Percentiles rank a stretch among this genome's conserved stretches.
Conservation (phyloP, 2,329 filamentous ascomycete genomes). For the Penicillium corylophilum region DNA sequence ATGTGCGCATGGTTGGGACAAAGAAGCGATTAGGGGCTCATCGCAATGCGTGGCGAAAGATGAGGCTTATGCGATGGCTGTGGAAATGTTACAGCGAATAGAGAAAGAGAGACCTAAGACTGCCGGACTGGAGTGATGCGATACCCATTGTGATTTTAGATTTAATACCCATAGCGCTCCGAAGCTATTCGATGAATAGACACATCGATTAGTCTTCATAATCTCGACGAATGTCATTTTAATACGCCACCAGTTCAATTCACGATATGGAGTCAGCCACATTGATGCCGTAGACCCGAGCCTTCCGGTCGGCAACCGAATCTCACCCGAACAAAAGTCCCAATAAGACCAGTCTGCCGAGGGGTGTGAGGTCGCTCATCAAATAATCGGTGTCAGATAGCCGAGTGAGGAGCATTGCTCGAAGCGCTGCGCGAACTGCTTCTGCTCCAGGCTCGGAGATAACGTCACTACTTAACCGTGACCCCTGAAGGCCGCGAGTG, state of each 20-base stretch:
- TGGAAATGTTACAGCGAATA: slow-evolving; percentile 19
- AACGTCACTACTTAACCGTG: neutral
- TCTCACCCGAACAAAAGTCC: neutral
- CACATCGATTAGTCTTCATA: no score
- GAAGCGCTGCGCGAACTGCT: neutral
- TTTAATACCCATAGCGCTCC: neutral
- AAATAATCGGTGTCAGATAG: neutral
- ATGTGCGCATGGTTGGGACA: slow-evolving; percentile 41
- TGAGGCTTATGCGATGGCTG: slow-evolving; percentile 31
- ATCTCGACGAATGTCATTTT: no score
- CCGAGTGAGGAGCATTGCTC: neutral
- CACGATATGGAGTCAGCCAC: neutral
- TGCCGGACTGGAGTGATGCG: neutral
- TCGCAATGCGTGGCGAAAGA: slow-evolving; percentile 26
- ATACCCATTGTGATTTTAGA: neutral
- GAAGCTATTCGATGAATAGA: neutral
- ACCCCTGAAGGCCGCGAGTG: neutral
- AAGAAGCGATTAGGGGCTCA: slow-evolving; percentile 28
- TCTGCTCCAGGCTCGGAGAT: neutral
- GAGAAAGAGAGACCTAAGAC: neutral
- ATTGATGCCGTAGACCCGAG: neutral
- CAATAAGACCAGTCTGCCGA: neutral
- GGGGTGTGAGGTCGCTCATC: neutral
- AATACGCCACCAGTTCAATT: neutral
- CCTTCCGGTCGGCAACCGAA: neutral